Evolutionary conservation across 805 yeast species (phyloP), one percentile per base, ranked within the genome.

Genomic region (Teunomyces barrocoloradensis): DNA sequence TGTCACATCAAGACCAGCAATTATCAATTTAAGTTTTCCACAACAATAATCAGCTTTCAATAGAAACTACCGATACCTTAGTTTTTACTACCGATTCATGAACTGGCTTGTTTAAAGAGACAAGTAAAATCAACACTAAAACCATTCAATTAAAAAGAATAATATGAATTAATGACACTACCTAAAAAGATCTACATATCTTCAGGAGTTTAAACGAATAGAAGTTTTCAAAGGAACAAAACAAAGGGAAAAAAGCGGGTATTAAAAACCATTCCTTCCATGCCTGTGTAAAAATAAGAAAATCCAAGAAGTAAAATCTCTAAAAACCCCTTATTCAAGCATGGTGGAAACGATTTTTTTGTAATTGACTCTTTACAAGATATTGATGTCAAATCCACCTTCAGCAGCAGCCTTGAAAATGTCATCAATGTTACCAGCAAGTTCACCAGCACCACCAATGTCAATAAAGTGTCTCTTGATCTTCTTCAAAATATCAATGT

Each of bases 381-480:
- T 36, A n/a, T 11, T 10, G 20, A 43, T 36, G 23, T n/a, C 43
- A 10, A 35, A 42, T 13, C 35, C 36, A 40, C 42, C 27, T 37
- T 49, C 51, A 10, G 36, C 45, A 25, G 44, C 34, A 10, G 48
- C 55, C 1, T 38, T 6, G n/a, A 45, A 29, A 25, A 42, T 32
- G 32, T 13, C 41, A n/a, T 34, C 50, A 20, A 50, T 33, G 21
- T 49, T 51, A 32, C 47, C 54, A 13, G 35, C 50, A 28, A 43
- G 43, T 11, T 28, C 51, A 23, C 18, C 43, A 28, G 37, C 52
- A 11, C 45, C 53, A 6, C 28, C 50, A 40, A 55, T 33, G 15
- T 20, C 28, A n/a, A 36, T 21, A 11, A 36, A 36, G 47, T 55
- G 49, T 45, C 47, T 56, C 42, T 18, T 18, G 3, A 4, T 4